phyloP scores from a whole-genome alignment of 2,329 filamentous ascomycete species.

The Penicillium sp. region DNA sequence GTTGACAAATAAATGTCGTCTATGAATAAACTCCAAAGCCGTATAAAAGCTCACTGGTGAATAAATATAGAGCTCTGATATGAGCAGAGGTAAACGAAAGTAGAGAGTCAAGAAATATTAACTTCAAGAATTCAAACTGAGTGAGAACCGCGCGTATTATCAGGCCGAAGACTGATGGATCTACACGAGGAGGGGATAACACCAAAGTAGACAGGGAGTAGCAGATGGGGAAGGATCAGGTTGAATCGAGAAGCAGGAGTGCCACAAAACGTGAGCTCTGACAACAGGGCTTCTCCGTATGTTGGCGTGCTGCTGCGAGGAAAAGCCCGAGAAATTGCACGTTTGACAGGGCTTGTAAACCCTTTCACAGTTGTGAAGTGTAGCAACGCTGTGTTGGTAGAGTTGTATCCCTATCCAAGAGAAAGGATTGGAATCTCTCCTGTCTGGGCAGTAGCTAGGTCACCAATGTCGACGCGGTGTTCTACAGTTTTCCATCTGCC shows the following conservation, averaged over 20 bases:
- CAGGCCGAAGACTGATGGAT: not conserved
- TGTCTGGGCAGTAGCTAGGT: not conserved
- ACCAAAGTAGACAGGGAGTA: slow-evolving; percentile 1
- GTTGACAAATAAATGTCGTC: not conserved
- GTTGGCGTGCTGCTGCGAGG: not conserved
- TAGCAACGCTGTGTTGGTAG: not conserved
- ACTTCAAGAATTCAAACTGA: not conserved
- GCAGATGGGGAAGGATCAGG: not conserved
- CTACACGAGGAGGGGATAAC: slow-evolving; percentile 6
- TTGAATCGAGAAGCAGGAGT: not conserved
- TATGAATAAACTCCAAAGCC: not conserved
- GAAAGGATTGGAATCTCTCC: slow-evolving; percentile 9
- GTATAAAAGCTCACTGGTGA: not conserved
- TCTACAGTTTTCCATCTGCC: not conserved
- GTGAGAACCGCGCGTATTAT: slow-evolving; percentile 11
- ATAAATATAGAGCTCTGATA: not conserved
- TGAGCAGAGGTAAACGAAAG: not conserved
- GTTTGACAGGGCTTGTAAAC: not conserved
- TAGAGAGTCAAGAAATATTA: not conserved
- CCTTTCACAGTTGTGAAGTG: not conserved
- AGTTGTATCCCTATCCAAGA: not conserved
- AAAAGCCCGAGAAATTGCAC: not conserved
- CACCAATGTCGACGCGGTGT: not conserved
- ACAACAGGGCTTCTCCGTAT: not conserved
- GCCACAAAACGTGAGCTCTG: not conserved